Conservation (phyloP, 1,139 yeast genomes). For the Pichia sp. region DNA sequence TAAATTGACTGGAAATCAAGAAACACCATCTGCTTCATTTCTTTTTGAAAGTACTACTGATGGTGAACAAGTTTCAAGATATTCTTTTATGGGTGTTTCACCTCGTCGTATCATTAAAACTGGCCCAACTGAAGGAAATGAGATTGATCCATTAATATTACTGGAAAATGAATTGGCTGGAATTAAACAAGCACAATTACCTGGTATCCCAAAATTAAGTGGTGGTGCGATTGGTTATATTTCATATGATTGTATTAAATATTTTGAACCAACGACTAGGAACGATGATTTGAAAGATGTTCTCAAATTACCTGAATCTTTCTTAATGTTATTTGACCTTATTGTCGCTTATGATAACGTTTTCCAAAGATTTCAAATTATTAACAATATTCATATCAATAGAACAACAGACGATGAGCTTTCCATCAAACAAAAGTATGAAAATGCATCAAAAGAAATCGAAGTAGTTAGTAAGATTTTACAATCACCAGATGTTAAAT, state of each 20-base stretch:
- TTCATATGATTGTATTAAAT: slow-evolving; percentile 92
- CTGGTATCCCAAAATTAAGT: slow-evolving; percentile 76
- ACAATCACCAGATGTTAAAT: slow-evolving; percentile 40
- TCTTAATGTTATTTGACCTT: slow-evolving; percentile 84
- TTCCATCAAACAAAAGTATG: slow-evolving; percentile 45
- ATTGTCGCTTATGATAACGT: slow-evolving; percentile 92
- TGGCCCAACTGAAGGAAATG: slow-evolving; percentile 52
- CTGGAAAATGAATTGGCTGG: slow-evolving; percentile 66
- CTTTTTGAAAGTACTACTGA: slow-evolving; percentile 82
- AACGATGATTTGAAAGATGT: slow-evolving; percentile 70
- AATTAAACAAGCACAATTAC: slow-evolving; percentile 64
- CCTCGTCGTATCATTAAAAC: slow-evolving; percentile 81
- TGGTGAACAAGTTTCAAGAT: slow-evolving; percentile 85
- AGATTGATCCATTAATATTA: slow-evolving; percentile 70
- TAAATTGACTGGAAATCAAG: slow-evolving; percentile 69
- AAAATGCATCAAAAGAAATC: slow-evolving; percentile 51
- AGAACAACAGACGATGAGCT: slow-evolving; percentile 33
- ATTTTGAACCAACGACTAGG: slow-evolving; percentile 87
- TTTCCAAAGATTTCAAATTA: slow-evolving; percentile 84
- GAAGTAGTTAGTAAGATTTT: slow-evolving; percentile 49
- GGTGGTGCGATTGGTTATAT: slow-evolving; percentile 98
- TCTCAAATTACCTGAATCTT: slow-evolving; percentile 81
- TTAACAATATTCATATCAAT: slow-evolving; percentile 61
- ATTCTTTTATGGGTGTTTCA: slow-evolving; percentile 80
- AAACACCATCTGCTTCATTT: slow-evolving; percentile 61